Evolutionary conservation across 2,329 filamentous ascomycete genomes (phyloP), one percentile per base, ranked within the genome.

Genomic region (Bimuria novae-zelandiae): DNA sequence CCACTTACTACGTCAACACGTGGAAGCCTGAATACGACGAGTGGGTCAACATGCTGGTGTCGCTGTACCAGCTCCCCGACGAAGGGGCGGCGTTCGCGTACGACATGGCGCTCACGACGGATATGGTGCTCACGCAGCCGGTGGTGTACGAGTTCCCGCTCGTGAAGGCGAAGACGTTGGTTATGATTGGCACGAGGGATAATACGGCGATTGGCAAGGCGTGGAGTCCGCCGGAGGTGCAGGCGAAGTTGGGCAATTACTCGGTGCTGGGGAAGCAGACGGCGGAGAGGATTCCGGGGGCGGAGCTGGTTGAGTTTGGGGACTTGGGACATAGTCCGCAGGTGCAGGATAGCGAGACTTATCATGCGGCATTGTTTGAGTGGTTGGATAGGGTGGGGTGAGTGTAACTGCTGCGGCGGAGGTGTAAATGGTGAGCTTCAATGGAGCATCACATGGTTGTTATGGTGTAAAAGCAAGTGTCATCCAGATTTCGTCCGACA

Each of bases 211-310:
- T 41, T 25, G 39, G 39, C 21, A 41, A 41, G 22, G 39, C 39
- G 39, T 41, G 39, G 39, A 41, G 39, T 41, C 39, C 39, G 22
- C 22, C 22, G 4, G 39, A 41, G 14, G 39, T 41, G 39, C 39
- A 41, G 39, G 39, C 39, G 22, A 41, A 27, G 39, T 16, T 41
- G 14, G 39, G 39, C 12, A 29, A 41, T 7, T 41, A 41, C 22
- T 27, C 21, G 22, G 22, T 41, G 14, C 14, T 41, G n/a, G 39
- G 39, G 14, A 41, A 41, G 39, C 22, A 41, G 8, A 27, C 39
- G 4, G 23, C 12, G 23, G 14, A 25, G 14, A 41, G 23, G 39
- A 41, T 41, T 3, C 39, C 39, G 3, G 39, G 39, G 39, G 22
- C 39, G 23, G 39, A 41, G 22, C 8, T 41, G 21, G 23, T 41